These are phyloP conservation scores for Trichoderma erinaceum DNA, from an alignment of 495 filamentous ascomycete species.

Conservation along the genomic window DNA sequence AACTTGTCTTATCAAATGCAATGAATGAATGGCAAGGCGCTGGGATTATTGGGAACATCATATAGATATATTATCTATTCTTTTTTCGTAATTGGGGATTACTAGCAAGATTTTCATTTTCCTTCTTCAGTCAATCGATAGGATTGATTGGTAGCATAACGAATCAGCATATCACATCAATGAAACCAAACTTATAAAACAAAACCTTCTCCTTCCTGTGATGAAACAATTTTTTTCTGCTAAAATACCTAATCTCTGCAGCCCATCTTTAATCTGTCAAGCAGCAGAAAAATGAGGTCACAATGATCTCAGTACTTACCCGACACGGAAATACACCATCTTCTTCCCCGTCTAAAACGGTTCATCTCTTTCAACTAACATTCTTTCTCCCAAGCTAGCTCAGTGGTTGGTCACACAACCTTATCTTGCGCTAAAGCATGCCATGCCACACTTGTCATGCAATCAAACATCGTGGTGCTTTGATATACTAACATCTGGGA, in stretches of 20 bases:
- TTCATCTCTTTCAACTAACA: not conserved
- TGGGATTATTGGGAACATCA: slow-evolving; percentile 18
- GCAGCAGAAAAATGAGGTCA: not conserved
- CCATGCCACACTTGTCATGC: not conserved
- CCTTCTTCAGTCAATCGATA: not conserved
- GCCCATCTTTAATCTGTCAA: not conserved
- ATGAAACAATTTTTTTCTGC: not conserved
- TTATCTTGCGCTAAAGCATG: not conserved
- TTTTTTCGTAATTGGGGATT: not conserved
- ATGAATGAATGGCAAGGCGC: slow-evolving; percentile 21
- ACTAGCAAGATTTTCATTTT: not conserved
- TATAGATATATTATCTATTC: not conserved
- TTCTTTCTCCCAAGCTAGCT: not conserved
- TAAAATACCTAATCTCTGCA: not conserved
- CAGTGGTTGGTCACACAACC: not conserved
- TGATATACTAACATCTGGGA: not conserved
- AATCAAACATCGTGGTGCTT: not conserved
- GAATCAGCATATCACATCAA: not conserved
- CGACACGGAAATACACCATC: not conserved
- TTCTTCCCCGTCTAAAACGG: slow-evolving; percentile 1
- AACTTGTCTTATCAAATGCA: slow-evolving; percentile 17
- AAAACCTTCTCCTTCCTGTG: not conserved
- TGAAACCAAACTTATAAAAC: not conserved
- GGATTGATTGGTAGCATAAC: slow-evolving; percentile 7
- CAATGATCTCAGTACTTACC: not conserved